Evolutionary conservation across 192 early-diverging fungal genomes (phyloP), one percentile per base, ranked within the genome.

Genomic region (Coemansia sp.): DNA sequence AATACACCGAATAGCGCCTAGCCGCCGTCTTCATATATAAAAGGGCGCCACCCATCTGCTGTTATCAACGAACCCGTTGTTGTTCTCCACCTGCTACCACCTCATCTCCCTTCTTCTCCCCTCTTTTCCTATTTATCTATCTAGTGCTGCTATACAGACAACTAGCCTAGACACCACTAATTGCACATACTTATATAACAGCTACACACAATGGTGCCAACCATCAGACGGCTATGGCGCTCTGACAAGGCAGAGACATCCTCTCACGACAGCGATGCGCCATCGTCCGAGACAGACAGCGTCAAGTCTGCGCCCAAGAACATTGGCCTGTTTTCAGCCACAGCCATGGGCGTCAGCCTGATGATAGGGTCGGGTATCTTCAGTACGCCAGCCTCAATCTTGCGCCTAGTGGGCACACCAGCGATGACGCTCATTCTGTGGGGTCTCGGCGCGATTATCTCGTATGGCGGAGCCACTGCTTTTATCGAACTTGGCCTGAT

Each of bases 401-500:
- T 91, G 14, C 66, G 80, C 30, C 77, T 88, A 23, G 84, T 87
- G 1, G 89, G 89, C 47, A 87, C 90, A 4, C 86, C 89, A 10
- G 88, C 88, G 6, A 89, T 88, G 66, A 87, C 91, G 11, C 74
- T 94, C 7, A 72, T 93, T 42, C 81, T 94, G n/a, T 94, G 93
- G 93, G 77, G 88, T 16, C 65, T 89, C 13, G 90, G 90, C 38
- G 91, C 88, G 5, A 65, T 94, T 30, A 75, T 94, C 49, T 91
- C 94, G 3, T 88, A 94, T 61, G 86, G 88, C 13, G 96, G 96
- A 38, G 91, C 90, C 0, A 80, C 92, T 14, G 93, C 92, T 62
- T 98, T 96, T 72, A 91, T 93, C 11, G 96, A 98, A 75, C 80
- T 98, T 26, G 96, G 96, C 0, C 85, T 94, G 40, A 91, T 91